A percentile compares a stretch with the other conserved stretches of the same genome.
phyloP scores from a whole-genome alignment of 164 flowering plant genomes.

The Umbellularia californica region DNA sequence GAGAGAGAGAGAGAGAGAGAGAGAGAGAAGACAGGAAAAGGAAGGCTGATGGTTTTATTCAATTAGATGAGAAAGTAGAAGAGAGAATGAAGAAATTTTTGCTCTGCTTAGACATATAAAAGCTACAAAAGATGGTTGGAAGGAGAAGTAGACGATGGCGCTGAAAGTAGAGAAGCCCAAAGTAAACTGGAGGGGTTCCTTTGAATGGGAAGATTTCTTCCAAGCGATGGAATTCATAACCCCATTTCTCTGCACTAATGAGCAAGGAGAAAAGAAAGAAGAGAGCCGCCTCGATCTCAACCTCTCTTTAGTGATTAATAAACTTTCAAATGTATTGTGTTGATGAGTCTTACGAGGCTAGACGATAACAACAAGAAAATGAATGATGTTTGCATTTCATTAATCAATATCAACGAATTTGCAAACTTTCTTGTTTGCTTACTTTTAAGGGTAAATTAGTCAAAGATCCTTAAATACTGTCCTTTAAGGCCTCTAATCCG shows the following conservation, averaged over 20 bases:
- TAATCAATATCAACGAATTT: no score
- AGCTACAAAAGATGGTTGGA: not conserved
- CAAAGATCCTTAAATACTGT: no score
- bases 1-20: no score
- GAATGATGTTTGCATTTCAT: no score
- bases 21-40: not conserved
- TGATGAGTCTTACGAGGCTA: no score
- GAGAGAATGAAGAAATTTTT: not conserved
- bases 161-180: not conserved
- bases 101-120: not conserved
- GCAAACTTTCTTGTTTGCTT: not conserved
- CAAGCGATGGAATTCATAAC: not conserved
- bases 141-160: not conserved
- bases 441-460: no score
- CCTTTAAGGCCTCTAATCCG: no score
- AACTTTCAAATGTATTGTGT: not conserved
- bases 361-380: no score
- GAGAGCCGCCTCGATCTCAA: not conserved
- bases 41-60: not conserved
- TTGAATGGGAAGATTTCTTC: slow-evolving; percentile 1
- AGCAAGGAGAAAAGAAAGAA: not conserved
- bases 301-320: not conserved
- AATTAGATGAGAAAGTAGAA: not conserved
- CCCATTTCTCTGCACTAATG: not conserved
- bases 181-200: not conserved